Percentiles rank a stretch among this genome's conserved stretches.
These are phyloP conservation scores for Lodderomyces pseudojiufengensis DNA, from an alignment of 1,139 yeast genomes.

Conservation along the genomic window DNA sequence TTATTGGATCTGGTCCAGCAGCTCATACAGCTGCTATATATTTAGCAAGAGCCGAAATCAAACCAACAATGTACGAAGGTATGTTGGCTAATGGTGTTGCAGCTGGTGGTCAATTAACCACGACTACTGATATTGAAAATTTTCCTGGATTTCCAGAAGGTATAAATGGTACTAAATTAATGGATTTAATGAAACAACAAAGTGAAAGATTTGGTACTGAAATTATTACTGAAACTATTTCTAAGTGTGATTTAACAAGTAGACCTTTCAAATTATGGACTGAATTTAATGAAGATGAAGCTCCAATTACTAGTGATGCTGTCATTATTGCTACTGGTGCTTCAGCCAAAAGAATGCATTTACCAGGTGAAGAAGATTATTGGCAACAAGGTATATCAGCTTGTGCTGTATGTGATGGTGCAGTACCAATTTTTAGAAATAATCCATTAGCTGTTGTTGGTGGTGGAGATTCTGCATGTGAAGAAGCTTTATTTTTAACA, in stretches of 20 bases:
- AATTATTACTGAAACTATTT: conserved; percentile 87
- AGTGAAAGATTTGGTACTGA: conserved; percentile 85
- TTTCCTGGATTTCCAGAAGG: conserved; percentile 98
- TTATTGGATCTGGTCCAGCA: conserved; percentile 98
- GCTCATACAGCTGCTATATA: conserved; percentile 99
- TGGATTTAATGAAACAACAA: conserved; percentile 93
- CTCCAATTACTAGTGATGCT: conserved; percentile 89
- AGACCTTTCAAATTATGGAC: conserved; percentile 97
- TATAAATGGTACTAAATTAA: conserved; percentile 79
- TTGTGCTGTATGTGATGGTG: conserved; percentile 99
- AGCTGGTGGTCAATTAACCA: conserved; percentile 97
- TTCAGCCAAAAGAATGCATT: conserved; percentile 85
- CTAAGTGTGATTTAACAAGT: conserved; percentile 81
- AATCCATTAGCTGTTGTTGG: conserved; percentile 96
- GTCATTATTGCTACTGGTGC: conserved; percentile 96
- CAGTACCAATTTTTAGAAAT: conserved; percentile 96
- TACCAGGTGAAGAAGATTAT: conserved; percentile 95
- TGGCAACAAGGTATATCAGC: conserved; percentile 99
- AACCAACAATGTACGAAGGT: conserved; percentile 93
- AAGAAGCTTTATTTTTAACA: conserved; percentile 93
- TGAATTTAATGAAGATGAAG: conserved; percentile 85
- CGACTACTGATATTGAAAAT: conserved; percentile 96
- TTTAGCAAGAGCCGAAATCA: conserved; percentile 91
- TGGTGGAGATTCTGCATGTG: conserved; percentile 99
- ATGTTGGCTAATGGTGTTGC: conserved; percentile 97